Evolutionary conservation across 306 rosid species (phyloP), one percentile per base, ranked within the genome.

Genomic region (Carpinus fangiana): DNA sequence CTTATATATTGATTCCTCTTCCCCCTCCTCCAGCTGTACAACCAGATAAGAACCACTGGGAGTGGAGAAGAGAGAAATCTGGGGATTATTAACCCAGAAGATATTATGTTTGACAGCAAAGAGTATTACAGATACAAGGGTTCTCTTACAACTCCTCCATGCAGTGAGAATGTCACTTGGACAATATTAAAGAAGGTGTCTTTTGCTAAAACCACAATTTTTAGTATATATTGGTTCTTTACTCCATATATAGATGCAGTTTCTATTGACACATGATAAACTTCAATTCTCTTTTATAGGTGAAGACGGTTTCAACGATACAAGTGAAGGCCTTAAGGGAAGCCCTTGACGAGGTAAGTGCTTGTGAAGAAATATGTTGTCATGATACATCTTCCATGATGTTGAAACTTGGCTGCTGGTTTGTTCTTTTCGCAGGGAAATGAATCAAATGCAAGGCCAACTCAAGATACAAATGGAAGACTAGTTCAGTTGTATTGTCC

Each of bases 41-140:
- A 73, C 6, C 48, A 75, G 31, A 64, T 91, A 82, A 86, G 81
- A 67, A 77, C 84, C 41, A 18, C 60, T 43, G 82, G 82, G 8
- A 77, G 78, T 8, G 67, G 85, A 12, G 62, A 86, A 34, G 91
- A 87, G 7, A 73, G 41, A 81, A 81, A 89, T 73, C 23, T 91
- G 45, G 98, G 98, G 74, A 73, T 70, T 5, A 0, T 90, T 5
- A 84, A 90, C 73, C 89, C 96, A 1, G 82, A 80, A 67, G 68
- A 75, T 0, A 87, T 93, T 31, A 84, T 78, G 55, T 87, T 91
- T 79, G 93, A 89, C 18, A 72, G 83, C 82, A 72, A 84, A 72
- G 86, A 85, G 69, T 93, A 93, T 71, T 91, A 86, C 81, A 87
- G 97, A 89, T 93, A 93, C 73, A 31, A 85, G 60, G 98, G 97